A percentile compares a stretch with the other conserved stretches of the same genome.
Evolutionary conservation across 148 eudicot species (phyloP).

Genomic region (Suaeda aralocaspica): DNA sequence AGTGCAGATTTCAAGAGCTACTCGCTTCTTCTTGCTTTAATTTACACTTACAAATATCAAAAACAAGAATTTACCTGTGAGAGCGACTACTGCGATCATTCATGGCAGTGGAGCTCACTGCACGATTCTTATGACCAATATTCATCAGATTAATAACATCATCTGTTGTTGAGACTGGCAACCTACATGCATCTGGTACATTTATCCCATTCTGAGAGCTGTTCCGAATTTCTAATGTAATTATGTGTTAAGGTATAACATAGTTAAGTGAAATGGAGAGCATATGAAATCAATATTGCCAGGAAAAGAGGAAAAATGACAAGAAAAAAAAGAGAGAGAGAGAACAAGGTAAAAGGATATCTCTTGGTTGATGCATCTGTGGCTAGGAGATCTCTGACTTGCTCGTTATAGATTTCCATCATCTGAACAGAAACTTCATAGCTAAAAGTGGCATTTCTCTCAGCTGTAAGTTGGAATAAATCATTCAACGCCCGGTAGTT

Average conservation of each 20-base stretch:
- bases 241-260: slow-evolving; percentile 43
- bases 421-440: slow-evolving; percentile 89
- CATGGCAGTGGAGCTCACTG: slow-evolving; percentile 81
- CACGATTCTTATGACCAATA: slow-evolving; percentile 83
- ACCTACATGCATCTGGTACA: slow-evolving; percentile 82
- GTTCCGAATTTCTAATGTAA: slow-evolving; percentile 88
- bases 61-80: slow-evolving; percentile 56
- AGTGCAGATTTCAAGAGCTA: slow-evolving; percentile 10
- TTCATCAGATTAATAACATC: slow-evolving; percentile 82
- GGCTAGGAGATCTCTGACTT: slow-evolving; percentile 89
- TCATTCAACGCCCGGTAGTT: slow-evolving; percentile 87
- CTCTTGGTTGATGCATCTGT: slow-evolving; percentile 63
- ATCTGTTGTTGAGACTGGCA: slow-evolving; percentile 72
- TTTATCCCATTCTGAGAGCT: slow-evolving; percentile 66
- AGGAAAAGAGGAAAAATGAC: not conserved
- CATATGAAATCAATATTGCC: not conserved
- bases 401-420: slow-evolving; percentile 97
- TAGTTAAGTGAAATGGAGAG: not conserved
- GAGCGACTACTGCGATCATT: slow-evolving; percentile 97
- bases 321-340: not conserved
- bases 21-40: not conserved
- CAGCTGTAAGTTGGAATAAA: slow-evolving; percentile 60
- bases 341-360: slow-evolving; percentile 61
- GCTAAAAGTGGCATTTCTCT: slow-evolving; percentile 59
- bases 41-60: not conserved